Base-by-base conservation (phyloP, 352 stramenopile genomes). In the Globisporangium spinosum region DNA sequence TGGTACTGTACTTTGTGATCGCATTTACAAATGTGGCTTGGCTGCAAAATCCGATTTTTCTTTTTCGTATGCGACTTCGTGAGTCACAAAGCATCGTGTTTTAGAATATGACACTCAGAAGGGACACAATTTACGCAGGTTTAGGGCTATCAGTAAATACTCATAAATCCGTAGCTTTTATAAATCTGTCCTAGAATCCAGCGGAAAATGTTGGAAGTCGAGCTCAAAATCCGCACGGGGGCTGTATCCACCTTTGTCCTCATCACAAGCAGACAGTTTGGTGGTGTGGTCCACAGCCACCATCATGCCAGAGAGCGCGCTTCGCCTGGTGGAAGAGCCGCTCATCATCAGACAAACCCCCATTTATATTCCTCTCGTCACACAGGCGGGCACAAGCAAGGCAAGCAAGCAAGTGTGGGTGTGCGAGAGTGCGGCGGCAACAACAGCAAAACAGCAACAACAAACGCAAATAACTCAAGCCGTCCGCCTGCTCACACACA, bases 281-380 rank as follows among this genome's bases (percentile, higher is more conserved):
- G 40, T n/a, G 40, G 12, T 49, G 40, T 49, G 40, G 40, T 8
- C 40, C 40, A 49, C 40, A 49, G 40, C 35, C 40, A n/a, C 15
- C 6, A 2, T n/a, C 13, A n/a, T 4, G 20, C 20, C 12, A 58
- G 53, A 58, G 51, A 58, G 53, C n/a, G 47, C 47, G 20, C 47
- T 22, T 25, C 12, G 38, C 38, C 12, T 8, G 25, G 54, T 59
- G 54, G 54, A 59, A 59, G 54, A 59, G 54, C 25, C 54, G 54
- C 29, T 20, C 54, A 35, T 35, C 54, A 35, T 32, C 54, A 59
- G 13, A 59, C 25, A 22, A 22, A 59, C 23, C 40, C 40, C 40
- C 40, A 49, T 59, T 15, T 45, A 45, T 45, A 45, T 45, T 22
- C 9, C 23, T 38, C n/a, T 59, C 54, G 54, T 40, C 56, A n/a